phyloP scores from a whole-genome alignment of 2,329 filamentous ascomycete genomes.

The Microthyrium microscopicum region DNA sequence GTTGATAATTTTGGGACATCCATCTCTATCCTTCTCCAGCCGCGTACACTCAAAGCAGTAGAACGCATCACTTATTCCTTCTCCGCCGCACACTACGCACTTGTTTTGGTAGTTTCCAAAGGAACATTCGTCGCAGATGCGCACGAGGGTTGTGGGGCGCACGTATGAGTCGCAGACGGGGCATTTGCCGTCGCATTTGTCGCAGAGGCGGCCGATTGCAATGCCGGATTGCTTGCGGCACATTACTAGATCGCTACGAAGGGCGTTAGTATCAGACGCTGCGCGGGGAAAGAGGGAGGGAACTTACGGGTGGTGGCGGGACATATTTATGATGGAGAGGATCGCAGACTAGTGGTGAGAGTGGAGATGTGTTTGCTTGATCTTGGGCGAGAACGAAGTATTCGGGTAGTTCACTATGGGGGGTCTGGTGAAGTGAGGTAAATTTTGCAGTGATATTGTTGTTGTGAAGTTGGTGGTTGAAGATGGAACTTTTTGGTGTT shows the following conservation, averaged over 20 bases:
- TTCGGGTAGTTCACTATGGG: too few species aligned
- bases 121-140: conserved; percentile 98
- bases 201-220: conserved; percentile 94
- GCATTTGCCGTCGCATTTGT: conserved; percentile 99
- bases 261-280: conserved; percentile 11
- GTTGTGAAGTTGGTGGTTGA: too few species aligned
- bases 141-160: conserved; percentile 86
- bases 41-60: conserved; percentile 99
- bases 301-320: conserved; percentile 78
- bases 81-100: conserved; percentile 94
- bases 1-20: conserved; percentile 99
- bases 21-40: conserved; percentile 90
- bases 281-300: conserved; percentile 6
- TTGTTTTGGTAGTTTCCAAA: conserved; percentile 99
- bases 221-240: conserved; percentile 98
- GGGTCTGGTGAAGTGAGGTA: too few species aligned
- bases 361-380: too few species aligned
- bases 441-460: too few species aligned
- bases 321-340: too few species aligned
- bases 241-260: conserved; percentile 79
- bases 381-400: too few species aligned
- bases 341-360: neutral
- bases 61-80: conserved; percentile 90
- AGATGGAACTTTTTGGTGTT: too few species aligned
- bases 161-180: conserved; percentile 99